Evolutionary conservation across 108 stramenopile species (phyloP), one percentile per base, ranked within the genome.

Genomic region (Halocafeteria seosinensis): DNA sequence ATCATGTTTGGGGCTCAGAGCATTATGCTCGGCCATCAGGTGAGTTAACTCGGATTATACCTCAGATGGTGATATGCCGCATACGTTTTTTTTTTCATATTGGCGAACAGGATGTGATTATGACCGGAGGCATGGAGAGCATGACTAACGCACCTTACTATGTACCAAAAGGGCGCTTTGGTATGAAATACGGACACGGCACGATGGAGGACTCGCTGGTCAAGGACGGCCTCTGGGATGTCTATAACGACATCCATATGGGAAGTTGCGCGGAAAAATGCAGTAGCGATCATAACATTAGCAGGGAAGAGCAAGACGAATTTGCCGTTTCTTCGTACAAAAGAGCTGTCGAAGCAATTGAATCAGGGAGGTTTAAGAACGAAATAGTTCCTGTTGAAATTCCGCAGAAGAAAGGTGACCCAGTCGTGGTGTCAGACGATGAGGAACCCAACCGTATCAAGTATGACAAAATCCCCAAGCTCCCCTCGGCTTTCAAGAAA

Each of bases 121-220:
- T 93, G 37, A 85, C 89, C 0, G 94, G 95, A 24, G 95, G 95
- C 3, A 85, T 95, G 76, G 95, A 97, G 82, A 82, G 79, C 67
- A 97, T 97, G 95, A 78, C 81, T 42, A 91, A 97, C 65, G 78
- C 86, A 42, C 95, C 95, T 0, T 88, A 97, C 69, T 94, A 92
- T 79, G 70, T 95, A 8, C 73, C 64, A 23, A 70, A 58, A 34
- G 76, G 72, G 51, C 83, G 83, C 50, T 68, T 71, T 47, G 89
- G 88, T 11, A 78, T 71, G 5, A 61, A 78, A 5, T 76, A 92
- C 0, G 95, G 89, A 0, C 63, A 85, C 68, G 57, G 66, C 27
- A 69, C 71, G 66, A 70, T 88, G 2, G 34, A 86, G 24, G 90
- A 90, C 72, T 88, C 88, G 35, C 72, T 90, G 60, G 67, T 93